phyloP scores from a whole-genome alignment of 305 asterid genomes.

The Lippia alba region DNA sequence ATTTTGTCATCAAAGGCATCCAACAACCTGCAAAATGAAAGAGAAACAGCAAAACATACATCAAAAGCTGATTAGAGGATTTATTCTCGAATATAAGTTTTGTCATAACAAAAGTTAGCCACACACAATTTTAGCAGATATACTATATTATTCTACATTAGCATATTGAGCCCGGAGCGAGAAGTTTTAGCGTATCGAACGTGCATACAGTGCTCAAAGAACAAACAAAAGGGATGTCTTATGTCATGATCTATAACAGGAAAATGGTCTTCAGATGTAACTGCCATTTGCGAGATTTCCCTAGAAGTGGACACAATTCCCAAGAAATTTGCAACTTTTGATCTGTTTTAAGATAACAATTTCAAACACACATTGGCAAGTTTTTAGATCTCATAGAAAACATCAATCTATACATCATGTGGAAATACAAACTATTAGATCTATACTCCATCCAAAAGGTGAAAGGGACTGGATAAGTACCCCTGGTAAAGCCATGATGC shows the following conservation, averaged over 20 bases:
- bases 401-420: neutral
- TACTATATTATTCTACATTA: neutral
- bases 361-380: neutral
- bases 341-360: slow-evolving; percentile 3
- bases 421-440: neutral
- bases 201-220: too few relatives aligned
- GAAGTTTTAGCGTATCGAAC: neutral
- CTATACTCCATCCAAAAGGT: slow-evolving; percentile 19
- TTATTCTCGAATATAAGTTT: too few relatives aligned
- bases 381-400: neutral
- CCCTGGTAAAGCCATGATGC: slow-evolving; percentile 99
- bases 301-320: neutral
- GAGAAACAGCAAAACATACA: neutral
- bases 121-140: neutral
- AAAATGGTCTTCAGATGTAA: neutral
- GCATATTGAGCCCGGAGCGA: neutral
- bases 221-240: neutral
- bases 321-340: slow-evolving; percentile 4
- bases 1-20: slow-evolving; percentile 74
- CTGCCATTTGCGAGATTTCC: slow-evolving; percentile 1
- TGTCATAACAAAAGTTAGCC: neutral
- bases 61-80: neutral
- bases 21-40: slow-evolving; percentile 58
- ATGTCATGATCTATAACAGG: neutral
- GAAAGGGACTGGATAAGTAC: slow-evolving; percentile 43